These are phyloP conservation scores for Pyrus betulifolia DNA, from an alignment of 306 rosid genomes.

Conservation along the genomic window DNA sequence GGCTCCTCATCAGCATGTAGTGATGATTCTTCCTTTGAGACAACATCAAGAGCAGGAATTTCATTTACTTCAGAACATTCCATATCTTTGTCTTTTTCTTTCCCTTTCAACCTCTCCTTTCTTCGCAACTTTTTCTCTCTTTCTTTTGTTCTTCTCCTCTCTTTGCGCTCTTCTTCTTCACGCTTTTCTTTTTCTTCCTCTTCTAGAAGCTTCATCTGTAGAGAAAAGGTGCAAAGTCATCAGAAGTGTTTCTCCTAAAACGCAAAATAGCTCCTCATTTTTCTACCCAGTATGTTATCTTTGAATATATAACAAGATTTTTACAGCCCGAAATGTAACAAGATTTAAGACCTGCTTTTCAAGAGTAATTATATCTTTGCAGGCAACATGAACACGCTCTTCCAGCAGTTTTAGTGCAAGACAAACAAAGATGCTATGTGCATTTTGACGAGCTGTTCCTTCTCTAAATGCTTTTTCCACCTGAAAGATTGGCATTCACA, in stretches of 20 bases:
- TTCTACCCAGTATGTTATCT: conserved; percentile 1
- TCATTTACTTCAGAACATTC: conserved; percentile 41
- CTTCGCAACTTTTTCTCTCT: conserved; percentile 89
- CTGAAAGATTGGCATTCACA: conserved; percentile 39
- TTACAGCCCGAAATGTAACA: conserved; percentile 1
- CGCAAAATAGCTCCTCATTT: background rate
- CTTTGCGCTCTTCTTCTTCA: conserved; percentile 97
- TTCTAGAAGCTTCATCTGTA: conserved; percentile 94
- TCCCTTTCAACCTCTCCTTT: conserved; percentile 92
- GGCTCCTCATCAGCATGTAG: conserved; percentile 50
- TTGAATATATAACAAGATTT: conserved; percentile 19
- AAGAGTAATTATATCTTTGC: conserved; percentile 90
- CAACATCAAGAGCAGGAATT: conserved; percentile 34
- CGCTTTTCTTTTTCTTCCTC: conserved; percentile 99
- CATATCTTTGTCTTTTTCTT: conserved; percentile 70
- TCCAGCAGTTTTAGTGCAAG: conserved; percentile 92
- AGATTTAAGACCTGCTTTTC: conserved; percentile 82
- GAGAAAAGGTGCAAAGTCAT: conserved; percentile 14
- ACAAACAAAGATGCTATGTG: conserved; percentile 95
- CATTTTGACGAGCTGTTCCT: conserved; percentile 99
- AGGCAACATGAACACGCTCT: conserved; percentile 93
- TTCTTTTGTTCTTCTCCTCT: conserved; percentile 85
- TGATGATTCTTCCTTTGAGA: conserved; percentile 55
- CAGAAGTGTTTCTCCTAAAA: conserved; percentile 20
- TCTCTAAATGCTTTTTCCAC: conserved; percentile 98